Conservation (phyloP, 2,329 filamentous ascomycete species). For the Keithomyces neogunnii region DNA sequence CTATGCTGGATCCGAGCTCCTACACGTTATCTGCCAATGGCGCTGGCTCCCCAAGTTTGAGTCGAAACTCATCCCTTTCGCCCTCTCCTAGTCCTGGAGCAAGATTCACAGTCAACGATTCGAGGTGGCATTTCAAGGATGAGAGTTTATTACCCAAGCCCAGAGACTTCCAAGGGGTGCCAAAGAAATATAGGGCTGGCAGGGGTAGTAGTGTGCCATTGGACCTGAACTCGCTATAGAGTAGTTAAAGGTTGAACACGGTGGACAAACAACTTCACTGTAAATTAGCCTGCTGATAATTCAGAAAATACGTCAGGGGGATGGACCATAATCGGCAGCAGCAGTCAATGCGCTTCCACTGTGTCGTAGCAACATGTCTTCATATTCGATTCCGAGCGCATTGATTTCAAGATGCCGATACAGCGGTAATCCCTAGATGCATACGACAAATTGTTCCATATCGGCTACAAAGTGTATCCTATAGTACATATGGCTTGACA, state of each 20-base stretch:
- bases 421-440: background rate
- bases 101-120: constrained; percentile 60
- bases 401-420: no score
- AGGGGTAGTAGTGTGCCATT: constrained; percentile 90
- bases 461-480: constrained; percentile 1
- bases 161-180: constrained; percentile 65
- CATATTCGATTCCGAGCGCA: background rate
- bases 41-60: constrained; percentile 39
- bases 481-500: constrained; percentile 18
- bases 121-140: constrained; percentile 78
- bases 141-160: constrained; percentile 79
- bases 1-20: constrained; percentile 65
- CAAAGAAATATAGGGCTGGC: constrained; percentile 78
- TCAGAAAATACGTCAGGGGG: background rate
- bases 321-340: background rate
- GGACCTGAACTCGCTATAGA: constrained; percentile 52
- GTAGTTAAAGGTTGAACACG: background rate
- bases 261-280: background rate
- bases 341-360: background rate
- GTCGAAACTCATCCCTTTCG: constrained; percentile 21
- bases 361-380: background rate
- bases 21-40: constrained; percentile 67
- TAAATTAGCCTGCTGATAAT: background rate
- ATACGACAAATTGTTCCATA: background rate
- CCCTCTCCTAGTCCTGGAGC: constrained; percentile 18